Base-by-base conservation (phyloP, 352 stramenopile species). In the Phytophthora tubulina region DNA sequence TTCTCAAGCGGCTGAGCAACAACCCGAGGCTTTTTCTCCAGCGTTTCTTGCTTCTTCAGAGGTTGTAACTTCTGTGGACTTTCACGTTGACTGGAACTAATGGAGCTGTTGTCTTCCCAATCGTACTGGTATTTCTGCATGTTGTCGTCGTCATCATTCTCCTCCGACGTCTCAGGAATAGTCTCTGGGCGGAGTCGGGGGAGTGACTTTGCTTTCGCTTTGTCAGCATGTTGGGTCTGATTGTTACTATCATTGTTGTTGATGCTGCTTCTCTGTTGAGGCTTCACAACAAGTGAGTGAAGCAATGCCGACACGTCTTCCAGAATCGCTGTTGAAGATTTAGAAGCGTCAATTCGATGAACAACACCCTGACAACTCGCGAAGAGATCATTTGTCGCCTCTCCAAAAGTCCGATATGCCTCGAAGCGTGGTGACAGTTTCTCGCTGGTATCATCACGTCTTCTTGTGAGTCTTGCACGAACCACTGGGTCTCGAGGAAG, bases 381-480 rank as follows among this genome's bases (percentile, higher is more conserved):
- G 46, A 88, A 91, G 6, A 85, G 48, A 1, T 70, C 66, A 49
- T 90, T 91, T 11, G 80, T 93, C 10, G 76, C 64, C 15, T 89
- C 76, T 14, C 84, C 84, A 57, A 92, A 88, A 45, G 72, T 76
- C 2, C 69, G 72, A 50, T 93, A 95, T 0, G 87, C 87, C 53
- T 92, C 81, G 36, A 95, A 85, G 15, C 87, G 81, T 14, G 87
- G 79, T 3, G 75, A 70, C 4, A 95, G 71, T 35, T 82, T 85
- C 27, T 91, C 85, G 8, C 70, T 60, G 2, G 66, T 70, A 62
- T 95, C 87, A 63, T 95, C 87, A 1, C 81, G 73, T 4, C 87
- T 72, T 57, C 76, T 79, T 3, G 80, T 87, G 17, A 95, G 76
- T n/a, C 87, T 76, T n/a, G 81, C 73, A 27, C 79, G 72, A 17